Conservation (phyloP, 1,139 yeast species). For the Protomyces lactucae-debilis region DNA sequence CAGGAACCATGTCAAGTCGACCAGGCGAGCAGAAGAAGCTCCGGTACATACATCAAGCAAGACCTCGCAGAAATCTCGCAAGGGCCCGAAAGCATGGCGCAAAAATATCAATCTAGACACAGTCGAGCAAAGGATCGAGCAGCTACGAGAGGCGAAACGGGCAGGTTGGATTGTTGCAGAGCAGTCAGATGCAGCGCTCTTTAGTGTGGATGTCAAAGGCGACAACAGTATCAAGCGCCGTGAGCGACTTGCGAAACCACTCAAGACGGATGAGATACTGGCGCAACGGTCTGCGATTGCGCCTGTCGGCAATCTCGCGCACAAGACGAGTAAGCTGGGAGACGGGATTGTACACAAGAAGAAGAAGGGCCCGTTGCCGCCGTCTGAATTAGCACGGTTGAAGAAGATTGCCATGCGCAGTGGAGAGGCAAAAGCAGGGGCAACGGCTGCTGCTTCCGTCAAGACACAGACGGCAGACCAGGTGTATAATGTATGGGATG, state of each 20-base stretch:
- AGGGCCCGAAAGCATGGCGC: constrained; percentile 94
- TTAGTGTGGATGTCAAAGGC: constrained; percentile 69
- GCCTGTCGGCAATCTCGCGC: constrained; percentile 40
- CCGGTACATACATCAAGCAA: constrained; percentile 27
- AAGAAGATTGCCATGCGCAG: constrained; percentile 74
- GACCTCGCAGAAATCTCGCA: constrained; percentile 63
- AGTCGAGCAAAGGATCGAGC: constrained; percentile 65
- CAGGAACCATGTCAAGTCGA: constrained; percentile 18
- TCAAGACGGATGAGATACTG: constrained; percentile 69
- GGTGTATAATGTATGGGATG: constrained; percentile 42
- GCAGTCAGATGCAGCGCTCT: constrained; percentile 44
- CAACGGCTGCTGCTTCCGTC: constrained; percentile 28
- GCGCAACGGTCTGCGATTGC: constrained; percentile 73
- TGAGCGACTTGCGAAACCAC: constrained; percentile 43
- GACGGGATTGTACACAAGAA: constrained; percentile 42
- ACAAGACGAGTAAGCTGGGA: constrained; percentile 34
- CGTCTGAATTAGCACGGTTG: constrained; percentile 61
- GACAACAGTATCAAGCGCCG: constrained; percentile 46
- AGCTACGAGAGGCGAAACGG: constrained; percentile 59
- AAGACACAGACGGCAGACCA: constrained; percentile 49
- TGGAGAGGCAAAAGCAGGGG: constrained; percentile 43
- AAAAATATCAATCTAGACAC: constrained; percentile 85
- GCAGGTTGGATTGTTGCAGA: constrained; percentile 43
- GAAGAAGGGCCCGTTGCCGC: constrained; percentile 60
- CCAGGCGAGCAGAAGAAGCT: constrained; percentile 1